Percentiles rank a stretch among this genome's conserved stretches.
phyloP scores from a whole-genome alignment of 257 asterid genomes.

The Nicotiana tomentosiformis region DNA sequence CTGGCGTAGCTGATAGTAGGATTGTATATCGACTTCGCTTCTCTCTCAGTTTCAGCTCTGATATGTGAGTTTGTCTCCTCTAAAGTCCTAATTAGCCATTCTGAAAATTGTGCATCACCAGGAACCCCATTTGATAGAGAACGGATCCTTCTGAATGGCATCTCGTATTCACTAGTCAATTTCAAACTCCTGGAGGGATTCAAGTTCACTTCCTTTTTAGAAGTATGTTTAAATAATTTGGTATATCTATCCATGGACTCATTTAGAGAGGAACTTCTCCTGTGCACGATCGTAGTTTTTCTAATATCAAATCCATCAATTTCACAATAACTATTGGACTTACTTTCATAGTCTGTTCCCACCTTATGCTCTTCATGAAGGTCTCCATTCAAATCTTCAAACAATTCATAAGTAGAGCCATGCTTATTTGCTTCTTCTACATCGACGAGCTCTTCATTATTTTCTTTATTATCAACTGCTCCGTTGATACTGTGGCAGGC shows the following conservation, averaged over 20 bases:
- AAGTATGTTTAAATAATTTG: slow-evolving; percentile 37
- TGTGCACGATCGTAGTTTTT: slow-evolving; percentile 14
- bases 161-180: slow-evolving; percentile 39
- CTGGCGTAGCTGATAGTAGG: no score
- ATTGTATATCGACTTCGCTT: background rate
- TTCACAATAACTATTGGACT: background rate
- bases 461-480: background rate
- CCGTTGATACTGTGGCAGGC: background rate
- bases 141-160: slow-evolving; percentile 31
- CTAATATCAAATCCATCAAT: slow-evolving; percentile 10
- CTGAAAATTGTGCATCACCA: slow-evolving; percentile 23
- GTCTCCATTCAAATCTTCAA: background rate
- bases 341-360: background rate
- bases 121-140: slow-evolving; percentile 34
- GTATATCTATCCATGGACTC: slow-evolving; percentile 60
- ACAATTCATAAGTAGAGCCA: background rate
- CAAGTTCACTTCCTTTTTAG: slow-evolving; percentile 25
- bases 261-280: slow-evolving; percentile 48
- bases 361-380: background rate
- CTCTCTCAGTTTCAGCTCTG: slow-evolving; percentile 8
- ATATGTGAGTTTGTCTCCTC: slow-evolving; percentile 17
- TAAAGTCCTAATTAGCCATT: slow-evolving; percentile 6
- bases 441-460: slow-evolving; percentile 1
- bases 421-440: background rate
- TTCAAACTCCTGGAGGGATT: slow-evolving; percentile 56